These are phyloP conservation scores for Penicillium sp. DNA, from an alignment of 2,329 filamentous ascomycete species.

Conservation along the genomic window DNA sequence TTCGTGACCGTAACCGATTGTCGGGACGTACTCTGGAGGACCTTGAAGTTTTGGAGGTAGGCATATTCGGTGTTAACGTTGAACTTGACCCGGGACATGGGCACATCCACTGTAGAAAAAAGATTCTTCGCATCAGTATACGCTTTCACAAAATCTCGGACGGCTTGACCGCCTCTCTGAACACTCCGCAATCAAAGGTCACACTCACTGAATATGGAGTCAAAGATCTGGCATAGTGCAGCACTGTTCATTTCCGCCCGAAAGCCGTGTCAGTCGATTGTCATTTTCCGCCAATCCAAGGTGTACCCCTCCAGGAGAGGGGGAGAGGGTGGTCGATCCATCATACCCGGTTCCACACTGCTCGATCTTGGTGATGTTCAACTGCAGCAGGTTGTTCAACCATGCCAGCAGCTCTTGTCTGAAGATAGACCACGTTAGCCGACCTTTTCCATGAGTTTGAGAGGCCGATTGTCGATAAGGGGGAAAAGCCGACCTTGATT, in stretches of 20 bases:
- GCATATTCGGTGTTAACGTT: slow-evolving; percentile 96
- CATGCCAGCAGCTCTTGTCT: slow-evolving; percentile 96
- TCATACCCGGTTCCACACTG: slow-evolving; percentile 95
- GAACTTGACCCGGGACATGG: slow-evolving; percentile 96
- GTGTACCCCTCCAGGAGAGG: not conserved
- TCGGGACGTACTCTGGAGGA: slow-evolving; percentile 76
- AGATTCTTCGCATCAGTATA: slow-evolving; percentile 11
- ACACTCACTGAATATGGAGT: slow-evolving; percentile 82
- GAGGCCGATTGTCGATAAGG: slow-evolving; percentile 18
- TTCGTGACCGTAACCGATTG: not conserved
- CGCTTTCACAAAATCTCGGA: not conserved
- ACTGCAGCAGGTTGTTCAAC: slow-evolving; percentile 95
- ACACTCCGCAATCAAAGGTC: not conserved
- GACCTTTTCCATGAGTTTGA: slow-evolving; percentile 7
- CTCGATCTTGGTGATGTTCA: slow-evolving; percentile 98
- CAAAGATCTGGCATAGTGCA: slow-evolving; percentile 94
- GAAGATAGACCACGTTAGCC: slow-evolving; percentile 12
- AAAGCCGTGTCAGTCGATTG: slow-evolving; percentile 10
- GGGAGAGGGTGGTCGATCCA: slow-evolving; percentile 11
- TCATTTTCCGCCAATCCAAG: slow-evolving; percentile 1
- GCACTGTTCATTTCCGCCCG: slow-evolving; percentile 58
- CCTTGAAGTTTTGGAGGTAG: slow-evolving; percentile 98
- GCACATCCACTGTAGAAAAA: slow-evolving; percentile 66
- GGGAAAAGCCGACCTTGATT: slow-evolving; percentile 55
- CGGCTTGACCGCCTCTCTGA: slow-evolving; percentile 1